These are phyloP conservation scores for Ephemerocybe angulata DNA, from an alignment of 768 basidiomycete species.

Conservation along the genomic window DNA sequence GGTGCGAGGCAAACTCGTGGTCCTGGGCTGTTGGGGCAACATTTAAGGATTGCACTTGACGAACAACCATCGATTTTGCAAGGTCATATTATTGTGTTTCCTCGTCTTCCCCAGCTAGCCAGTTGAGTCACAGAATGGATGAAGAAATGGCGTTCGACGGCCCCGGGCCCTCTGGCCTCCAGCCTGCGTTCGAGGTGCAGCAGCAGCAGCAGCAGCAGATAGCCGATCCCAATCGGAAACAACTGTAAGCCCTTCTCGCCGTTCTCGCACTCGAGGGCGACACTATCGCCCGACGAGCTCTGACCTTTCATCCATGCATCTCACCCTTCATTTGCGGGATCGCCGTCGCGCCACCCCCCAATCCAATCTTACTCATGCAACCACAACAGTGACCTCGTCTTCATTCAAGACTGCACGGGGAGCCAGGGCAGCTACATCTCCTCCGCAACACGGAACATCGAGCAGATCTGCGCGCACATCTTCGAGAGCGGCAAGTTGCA, in stretches of 20 bases:
- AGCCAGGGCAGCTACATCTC: conserved; percentile 87
- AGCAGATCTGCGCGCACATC: conserved; percentile 91
- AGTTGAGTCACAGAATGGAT: conserved; percentile 69
- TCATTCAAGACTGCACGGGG: conserved; percentile 94
- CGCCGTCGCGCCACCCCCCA: conserved; percentile 13
- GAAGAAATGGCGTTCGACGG: conserved; percentile 73
- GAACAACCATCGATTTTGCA: neutral
- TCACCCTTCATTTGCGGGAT: neutral
- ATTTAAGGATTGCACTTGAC: neutral
- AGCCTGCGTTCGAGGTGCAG: conserved; percentile 34
- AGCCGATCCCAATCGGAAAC: conserved; percentile 56
- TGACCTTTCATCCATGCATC: conserved; percentile 8
- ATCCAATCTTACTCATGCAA: neutral
- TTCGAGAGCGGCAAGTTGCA: conserved; percentile 93
- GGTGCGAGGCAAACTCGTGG: conserved; percentile 13
- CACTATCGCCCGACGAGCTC: neutral
- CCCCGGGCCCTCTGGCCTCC: conserved; percentile 26
- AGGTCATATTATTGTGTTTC: conserved; percentile 1
- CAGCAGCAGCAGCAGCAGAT: conserved; percentile 23
- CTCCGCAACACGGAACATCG: conserved; percentile 96
- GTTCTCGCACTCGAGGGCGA: neutral
- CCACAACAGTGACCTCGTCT: conserved; percentile 76
- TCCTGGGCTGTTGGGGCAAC: conserved; percentile 1
- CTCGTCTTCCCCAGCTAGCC: no score
- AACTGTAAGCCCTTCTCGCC: conserved; percentile 55